Base-by-base conservation (phyloP, 179 eudicot species). In the Heliamphora pulchella region DNA sequence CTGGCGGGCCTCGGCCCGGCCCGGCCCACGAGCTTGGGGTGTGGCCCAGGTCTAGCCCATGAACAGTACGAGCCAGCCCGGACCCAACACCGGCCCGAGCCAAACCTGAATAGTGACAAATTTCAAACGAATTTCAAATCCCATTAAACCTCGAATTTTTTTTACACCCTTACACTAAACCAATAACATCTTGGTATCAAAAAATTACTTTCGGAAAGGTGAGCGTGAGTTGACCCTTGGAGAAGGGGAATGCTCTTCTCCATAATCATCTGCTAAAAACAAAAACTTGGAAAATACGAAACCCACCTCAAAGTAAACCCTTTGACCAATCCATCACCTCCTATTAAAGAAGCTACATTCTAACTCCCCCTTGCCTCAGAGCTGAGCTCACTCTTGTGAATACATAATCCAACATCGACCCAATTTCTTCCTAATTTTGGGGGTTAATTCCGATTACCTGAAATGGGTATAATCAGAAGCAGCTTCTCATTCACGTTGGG, bases 401-500 rank as follows among this genome's bases (percentile, higher is more conserved):
- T 8, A 5, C 57, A 20, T 18, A 4, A 31, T 0, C 20, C 20
- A 7, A 69, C 20, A 4, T 44, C 2, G 10, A 13, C 9, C 75
- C 76, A 20, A 71, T 48, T 17, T 50, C 47, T 46, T 0, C 8
- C 59, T 0, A 10, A 20, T 17, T 59, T 72, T 20, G 18, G 53
- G 61, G 31, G 4, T 51, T 22, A 44, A 22, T 5, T 48, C 44
- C 8, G 20, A 8, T 17, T 3, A 39, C 71, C 6, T 47, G 1
- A 65, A 31, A 83, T 85, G 88, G 89, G 88, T 17, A 9, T 87
- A 2, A 75, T 82, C 14, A 22, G 71, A 74, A 64, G 39, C 48
- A 78, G 64, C 1, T 78, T 86, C 22, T 5, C 81, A 15, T 85
- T 86, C 66, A 64, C 78, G 64, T 8, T 86, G 78, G 88, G 88